Conservation (phyloP, 805 yeast species). For the Clavispora carvajalis region DNA sequence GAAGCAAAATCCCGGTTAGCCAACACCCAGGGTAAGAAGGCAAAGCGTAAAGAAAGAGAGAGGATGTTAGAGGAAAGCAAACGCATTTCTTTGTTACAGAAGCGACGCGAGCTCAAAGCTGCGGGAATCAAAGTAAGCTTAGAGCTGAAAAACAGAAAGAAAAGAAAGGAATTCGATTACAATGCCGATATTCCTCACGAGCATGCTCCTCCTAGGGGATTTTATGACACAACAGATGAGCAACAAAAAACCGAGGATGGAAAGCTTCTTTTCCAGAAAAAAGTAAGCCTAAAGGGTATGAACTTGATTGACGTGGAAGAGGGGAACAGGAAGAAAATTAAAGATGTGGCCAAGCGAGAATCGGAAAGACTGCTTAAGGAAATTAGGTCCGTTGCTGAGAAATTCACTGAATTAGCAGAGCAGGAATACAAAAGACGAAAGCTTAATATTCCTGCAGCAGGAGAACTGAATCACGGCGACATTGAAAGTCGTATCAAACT, state of each 20-base stretch:
- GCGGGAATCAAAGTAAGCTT: slow-evolving; percentile 62
- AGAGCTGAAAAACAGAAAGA: slow-evolving; percentile 47
- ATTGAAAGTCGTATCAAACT: slow-evolving; percentile 29
- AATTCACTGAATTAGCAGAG: slow-evolving; percentile 15
- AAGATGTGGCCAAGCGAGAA: slow-evolving; percentile 17
- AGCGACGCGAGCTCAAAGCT: slow-evolving; percentile 73
- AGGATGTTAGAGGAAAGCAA: slow-evolving; percentile 74
- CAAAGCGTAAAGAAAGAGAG: slow-evolving; percentile 84
- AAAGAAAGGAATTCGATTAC: slow-evolving; percentile 66
- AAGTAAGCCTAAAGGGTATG: slow-evolving; percentile 43
- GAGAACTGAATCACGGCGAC: slow-evolving; percentile 19
- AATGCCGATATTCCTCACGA: slow-evolving; percentile 81
- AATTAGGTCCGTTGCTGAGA: slow-evolving; percentile 20
- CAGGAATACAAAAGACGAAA: slow-evolving; percentile 21
- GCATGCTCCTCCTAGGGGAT: slow-evolving; percentile 59
- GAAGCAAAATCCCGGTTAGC: slow-evolving; percentile 92
- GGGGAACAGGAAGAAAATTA: slow-evolving; percentile 23
- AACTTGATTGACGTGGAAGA: slow-evolving; percentile 31
- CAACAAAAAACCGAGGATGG: slow-evolving; percentile 32
- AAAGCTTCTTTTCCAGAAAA: slow-evolving; percentile 36
- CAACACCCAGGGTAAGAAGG: slow-evolving; percentile 91
- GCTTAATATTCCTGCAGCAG: slow-evolving; percentile 24
- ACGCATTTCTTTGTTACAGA: slow-evolving; percentile 70
- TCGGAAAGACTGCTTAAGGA: slow-evolving; percentile 13
- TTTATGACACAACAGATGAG: slow-evolving; percentile 67